phyloP scores from a whole-genome alignment of 1,139 yeast species.

The Suhomyces chickasaworum region DNA sequence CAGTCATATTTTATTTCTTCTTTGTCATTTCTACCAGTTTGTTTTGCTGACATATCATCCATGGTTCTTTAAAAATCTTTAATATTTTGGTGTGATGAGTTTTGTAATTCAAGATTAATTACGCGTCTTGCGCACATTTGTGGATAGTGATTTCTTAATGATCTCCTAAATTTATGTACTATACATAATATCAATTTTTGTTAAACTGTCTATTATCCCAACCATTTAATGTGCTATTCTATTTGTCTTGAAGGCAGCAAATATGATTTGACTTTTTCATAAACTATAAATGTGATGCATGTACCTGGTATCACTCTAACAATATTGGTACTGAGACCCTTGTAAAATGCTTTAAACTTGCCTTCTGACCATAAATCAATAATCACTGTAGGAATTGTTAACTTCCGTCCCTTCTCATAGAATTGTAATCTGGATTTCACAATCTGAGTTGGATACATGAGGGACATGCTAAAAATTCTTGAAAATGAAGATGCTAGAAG shows the following conservation, averaged over 20 bases:
- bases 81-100: no score
- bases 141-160: no score
- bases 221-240: no score
- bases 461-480: constrained; percentile 66
- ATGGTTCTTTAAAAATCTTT: background rate
- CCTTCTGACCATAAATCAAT: constrained; percentile 41
- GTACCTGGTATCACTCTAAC: constrained; percentile 73
- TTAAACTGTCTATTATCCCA: no score
- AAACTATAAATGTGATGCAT: constrained; percentile 67
- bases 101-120: no score
- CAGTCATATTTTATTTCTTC: constrained; percentile 16
- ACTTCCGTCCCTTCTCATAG: constrained; percentile 26
- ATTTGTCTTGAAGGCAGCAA: no score
- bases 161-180: no score
- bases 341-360: constrained; percentile 67
- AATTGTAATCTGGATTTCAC: constrained; percentile 77
- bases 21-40: background rate
- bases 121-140: no score
- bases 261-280: constrained; percentile 47
- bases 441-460: constrained; percentile 85
- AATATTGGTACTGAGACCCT: constrained; percentile 67
- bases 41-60: background rate
- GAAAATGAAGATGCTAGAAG: constrained; percentile 66
- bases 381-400: constrained; percentile 25
- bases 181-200: no score